Base-by-base conservation (phyloP, 2,329 filamentous ascomycete species). In the Clathrospora elynae region DNA sequence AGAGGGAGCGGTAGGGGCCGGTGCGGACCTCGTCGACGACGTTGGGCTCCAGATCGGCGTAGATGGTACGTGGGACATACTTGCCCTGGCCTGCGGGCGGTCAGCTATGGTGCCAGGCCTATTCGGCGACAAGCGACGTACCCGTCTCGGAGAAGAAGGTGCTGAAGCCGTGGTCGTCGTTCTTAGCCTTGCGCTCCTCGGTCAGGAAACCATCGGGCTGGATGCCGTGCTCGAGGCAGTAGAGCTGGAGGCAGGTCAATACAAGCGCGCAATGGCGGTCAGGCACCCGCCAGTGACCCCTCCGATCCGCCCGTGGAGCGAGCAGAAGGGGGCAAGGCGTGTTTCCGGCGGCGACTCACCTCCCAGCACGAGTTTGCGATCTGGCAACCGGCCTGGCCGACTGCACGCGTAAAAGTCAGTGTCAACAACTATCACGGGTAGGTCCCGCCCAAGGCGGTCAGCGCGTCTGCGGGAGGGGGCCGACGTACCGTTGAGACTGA, bases 291-390 rank as follows among this genome's bases (percentile, higher is more conserved):
- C 59, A 52, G 40, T 62, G 57, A 51, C 55, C 51, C 54, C 57
- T 61, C 51, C 42, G 52, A 49, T 53, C 49, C 48, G 26, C 37
- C 17, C 23, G 37, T 30, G 33, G 36, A 46, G 42, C 42, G 46
- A 20, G 19, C 23, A 13, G 33, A 43, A 42, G 33, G 40, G 42
- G 24, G 33, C 43, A 53, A 23, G 20, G 51, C 36, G 46, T 35
- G 42, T 41, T 18, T 9, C 25, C 24, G 38, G 38, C n/a, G 4
- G 16, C 67, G 70, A 81, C 89, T 81, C 80, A 99, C 93, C 90
- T 99, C 93, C 93, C 93, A 99, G 86, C 93, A 97, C 68, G 93
- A 93, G 83, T 99, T 99, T 80, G 92, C 93, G 73, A 99, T 99
- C 77, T 99, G 93, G 86, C 93, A 97, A 87, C 93, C 93, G 75